phyloP scores from a whole-genome alignment of 108 stramenopile species.

The Cyclotella distinguenda region DNA sequence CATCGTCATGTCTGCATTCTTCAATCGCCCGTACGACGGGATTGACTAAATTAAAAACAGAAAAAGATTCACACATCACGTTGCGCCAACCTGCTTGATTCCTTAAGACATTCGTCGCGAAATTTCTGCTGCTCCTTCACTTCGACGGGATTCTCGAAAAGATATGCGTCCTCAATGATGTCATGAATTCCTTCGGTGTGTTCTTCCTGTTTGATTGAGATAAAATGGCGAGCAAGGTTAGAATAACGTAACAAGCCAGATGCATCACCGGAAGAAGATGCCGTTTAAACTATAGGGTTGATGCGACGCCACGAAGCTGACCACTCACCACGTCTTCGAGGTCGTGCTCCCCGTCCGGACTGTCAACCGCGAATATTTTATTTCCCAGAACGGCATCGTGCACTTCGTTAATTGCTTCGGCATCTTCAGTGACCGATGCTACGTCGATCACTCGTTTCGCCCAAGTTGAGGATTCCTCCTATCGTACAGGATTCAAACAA shows the following conservation, averaged over 20 bases:
- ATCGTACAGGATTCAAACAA: neutral
- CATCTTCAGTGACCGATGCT: constrained; percentile 30
- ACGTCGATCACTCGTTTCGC: constrained; percentile 27
- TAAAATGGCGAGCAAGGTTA: neutral
- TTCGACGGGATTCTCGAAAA: constrained; percentile 30
- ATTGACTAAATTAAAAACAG: too few species aligned
- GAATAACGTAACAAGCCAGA: neutral
- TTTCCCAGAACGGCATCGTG: constrained; percentile 34
- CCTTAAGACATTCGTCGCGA: constrained; percentile 19
- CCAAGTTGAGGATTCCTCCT: constrained; percentile 26
- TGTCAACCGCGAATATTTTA: constrained; percentile 34
- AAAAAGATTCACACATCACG: constrained; percentile 17
- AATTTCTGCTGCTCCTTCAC: constrained; percentile 31
- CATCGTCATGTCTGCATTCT: too few species aligned
- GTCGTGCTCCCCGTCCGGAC: constrained; percentile 46
- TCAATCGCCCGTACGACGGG: too few species aligned
- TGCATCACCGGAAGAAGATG: neutral
- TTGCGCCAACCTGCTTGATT: constrained; percentile 12
- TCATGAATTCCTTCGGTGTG: constrained; percentile 21
- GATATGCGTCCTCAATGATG: constrained; percentile 26
- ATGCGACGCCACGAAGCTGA: neutral
- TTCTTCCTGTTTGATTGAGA: constrained; percentile 18
- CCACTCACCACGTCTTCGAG: constrained; percentile 38
- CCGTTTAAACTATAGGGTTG: neutral
- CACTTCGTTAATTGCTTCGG: constrained; percentile 19